Evolutionary conservation across 164 flowering plant genomes (phyloP).

Genomic region (Magnolia kwangsiensis): DNA sequence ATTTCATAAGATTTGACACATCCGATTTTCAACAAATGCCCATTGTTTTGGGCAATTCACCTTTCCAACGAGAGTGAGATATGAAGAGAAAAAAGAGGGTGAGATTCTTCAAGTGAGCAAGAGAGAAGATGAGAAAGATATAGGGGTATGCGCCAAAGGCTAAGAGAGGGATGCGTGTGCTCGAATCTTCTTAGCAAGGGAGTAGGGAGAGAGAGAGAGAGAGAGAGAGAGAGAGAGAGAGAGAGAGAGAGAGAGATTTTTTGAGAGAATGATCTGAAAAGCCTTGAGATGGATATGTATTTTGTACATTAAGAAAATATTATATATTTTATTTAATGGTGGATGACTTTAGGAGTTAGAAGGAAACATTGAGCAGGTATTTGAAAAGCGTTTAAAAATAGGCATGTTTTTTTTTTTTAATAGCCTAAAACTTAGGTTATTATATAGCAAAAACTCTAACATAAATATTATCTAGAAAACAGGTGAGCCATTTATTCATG

Average conservation of each 20-base stretch:
- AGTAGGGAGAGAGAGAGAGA: background rate
- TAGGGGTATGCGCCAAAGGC: background rate
- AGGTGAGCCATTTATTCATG: too few relatives aligned
- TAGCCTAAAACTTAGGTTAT: too few relatives aligned
- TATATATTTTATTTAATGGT: too few relatives aligned
- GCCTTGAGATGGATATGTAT: too few relatives aligned
- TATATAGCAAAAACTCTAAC: too few relatives aligned
- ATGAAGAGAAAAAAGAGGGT: background rate
- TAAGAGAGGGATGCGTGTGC: background rate
- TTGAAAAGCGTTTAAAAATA: too few relatives aligned
- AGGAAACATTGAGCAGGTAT: too few relatives aligned
- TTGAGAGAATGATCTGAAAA: background rate
- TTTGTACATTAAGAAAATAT: too few relatives aligned
- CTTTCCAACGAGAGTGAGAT: background rate
- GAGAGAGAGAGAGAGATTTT: background rate
- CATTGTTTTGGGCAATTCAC: background rate
- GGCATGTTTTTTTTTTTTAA: too few relatives aligned
- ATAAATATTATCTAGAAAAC: too few relatives aligned
- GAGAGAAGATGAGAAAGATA: background rate
- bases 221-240: slow-evolving; percentile 1
- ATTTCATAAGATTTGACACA: too few relatives aligned
- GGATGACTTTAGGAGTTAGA: too few relatives aligned
- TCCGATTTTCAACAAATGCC: background rate
- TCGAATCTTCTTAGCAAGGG: background rate
- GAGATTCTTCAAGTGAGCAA: background rate